Evolutionary conservation across 306 rosid genomes (phyloP).

Genomic region (Geum urbanum): DNA sequence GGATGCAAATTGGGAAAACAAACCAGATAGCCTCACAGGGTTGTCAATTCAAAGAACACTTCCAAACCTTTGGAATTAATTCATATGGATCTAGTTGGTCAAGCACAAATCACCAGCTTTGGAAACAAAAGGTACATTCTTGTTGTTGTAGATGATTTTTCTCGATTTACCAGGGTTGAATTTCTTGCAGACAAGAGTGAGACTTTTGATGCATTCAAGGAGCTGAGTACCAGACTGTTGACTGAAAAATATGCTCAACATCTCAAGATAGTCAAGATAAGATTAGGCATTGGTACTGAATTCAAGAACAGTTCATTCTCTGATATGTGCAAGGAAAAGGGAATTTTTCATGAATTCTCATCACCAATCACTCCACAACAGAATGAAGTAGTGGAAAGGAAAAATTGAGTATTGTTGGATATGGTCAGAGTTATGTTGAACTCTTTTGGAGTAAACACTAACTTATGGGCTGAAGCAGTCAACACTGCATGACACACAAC

Average conservation of each 20-base stretch:
- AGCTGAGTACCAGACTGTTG: no score
- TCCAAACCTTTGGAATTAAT: not conserved
- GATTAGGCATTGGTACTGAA: not conserved
- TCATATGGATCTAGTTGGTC: not conserved
- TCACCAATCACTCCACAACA: not conserved
- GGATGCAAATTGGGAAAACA: not conserved
- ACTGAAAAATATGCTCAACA: no score
- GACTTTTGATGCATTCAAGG: no score
- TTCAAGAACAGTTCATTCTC: not conserved
- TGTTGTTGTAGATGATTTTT: no score
- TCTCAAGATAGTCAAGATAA: no score
- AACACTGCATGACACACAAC: not conserved
- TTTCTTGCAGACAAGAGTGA: no score
- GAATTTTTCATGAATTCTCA: not conserved
- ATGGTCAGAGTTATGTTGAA: not conserved
- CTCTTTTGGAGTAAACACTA: rapidly evolving
- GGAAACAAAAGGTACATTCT: no score
- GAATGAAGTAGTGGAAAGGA: not conserved
- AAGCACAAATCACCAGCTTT: no score
- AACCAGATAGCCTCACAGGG: not conserved
- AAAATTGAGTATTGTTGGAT: not conserved
- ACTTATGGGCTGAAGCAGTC: not conserved
- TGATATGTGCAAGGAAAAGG: not conserved
- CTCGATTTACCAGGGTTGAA: no score
- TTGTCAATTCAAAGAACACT: not conserved